A percentile compares a stretch with the other conserved stretches of the same genome.
Conservation (phyloP, 1,139 yeast species). For the Blastobotrys arbuscula region DNA sequence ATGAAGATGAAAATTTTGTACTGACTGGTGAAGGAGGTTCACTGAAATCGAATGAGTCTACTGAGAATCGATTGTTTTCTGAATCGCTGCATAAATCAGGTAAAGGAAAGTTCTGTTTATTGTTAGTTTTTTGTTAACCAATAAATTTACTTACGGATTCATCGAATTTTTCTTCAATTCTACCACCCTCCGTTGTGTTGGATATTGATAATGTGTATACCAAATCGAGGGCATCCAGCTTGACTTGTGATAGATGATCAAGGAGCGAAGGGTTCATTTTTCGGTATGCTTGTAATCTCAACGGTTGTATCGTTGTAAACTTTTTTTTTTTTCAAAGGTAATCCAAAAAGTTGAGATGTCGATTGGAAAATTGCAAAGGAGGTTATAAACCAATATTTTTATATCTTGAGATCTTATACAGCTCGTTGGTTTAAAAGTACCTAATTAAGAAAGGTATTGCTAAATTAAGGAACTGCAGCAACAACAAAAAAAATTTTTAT, state of each 20-base stretch:
- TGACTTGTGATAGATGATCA: background rate
- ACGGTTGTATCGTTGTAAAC: background rate
- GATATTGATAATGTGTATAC: constrained; percentile 4
- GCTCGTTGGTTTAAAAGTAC: no score
- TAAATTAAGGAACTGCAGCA: no score
- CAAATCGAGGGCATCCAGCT: constrained; percentile 5
- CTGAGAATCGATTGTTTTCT: background rate
- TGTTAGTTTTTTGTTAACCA: background rate
- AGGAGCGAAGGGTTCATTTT: background rate
- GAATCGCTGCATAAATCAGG: background rate
- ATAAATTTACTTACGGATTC: background rate
- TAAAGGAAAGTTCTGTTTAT: background rate
- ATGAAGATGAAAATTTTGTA: background rate
- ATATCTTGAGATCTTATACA: no score
- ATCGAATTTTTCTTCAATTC: background rate
- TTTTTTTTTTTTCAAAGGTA: no score
- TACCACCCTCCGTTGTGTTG: background rate
- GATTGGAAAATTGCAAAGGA: no score
- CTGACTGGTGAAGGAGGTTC: background rate
- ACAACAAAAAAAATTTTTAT: no score
- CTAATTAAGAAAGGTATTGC: no score
- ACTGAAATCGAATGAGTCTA: background rate
- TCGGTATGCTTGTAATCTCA: background rate
- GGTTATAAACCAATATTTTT: no score
- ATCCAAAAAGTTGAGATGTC: no score